A percentile compares a stretch with the other conserved stretches of the same genome.
phyloP scores from a whole-genome alignment of 352 stramenopile species.

The Plasmopara viticola region DNA sequence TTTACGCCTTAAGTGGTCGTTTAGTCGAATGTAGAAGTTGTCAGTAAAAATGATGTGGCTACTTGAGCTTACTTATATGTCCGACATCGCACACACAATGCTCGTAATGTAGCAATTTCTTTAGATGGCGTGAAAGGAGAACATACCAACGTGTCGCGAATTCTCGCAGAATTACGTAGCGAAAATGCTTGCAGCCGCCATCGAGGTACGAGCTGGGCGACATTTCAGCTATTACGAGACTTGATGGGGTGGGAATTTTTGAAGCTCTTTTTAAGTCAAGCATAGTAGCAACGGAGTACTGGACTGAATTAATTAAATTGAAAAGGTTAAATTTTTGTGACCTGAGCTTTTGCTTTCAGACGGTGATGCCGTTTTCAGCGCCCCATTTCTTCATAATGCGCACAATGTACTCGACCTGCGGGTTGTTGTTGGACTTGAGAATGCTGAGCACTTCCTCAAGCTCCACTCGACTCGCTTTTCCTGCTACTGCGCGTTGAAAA shows the following conservation, averaged over 20 bases:
- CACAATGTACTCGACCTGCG: constrained; percentile 94
- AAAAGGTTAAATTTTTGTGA: background rate
- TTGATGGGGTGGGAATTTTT: constrained; percentile 28
- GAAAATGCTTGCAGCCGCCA: constrained; percentile 21
- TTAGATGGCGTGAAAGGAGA: constrained; percentile 18
- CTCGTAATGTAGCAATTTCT: constrained; percentile 52
- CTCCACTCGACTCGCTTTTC: constrained; percentile 84
- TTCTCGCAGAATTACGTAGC: constrained; percentile 28
- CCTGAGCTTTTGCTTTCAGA: background rate
- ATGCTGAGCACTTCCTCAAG: constrained; percentile 89
- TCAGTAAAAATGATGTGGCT: background rate
- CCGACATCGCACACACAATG: constrained; percentile 22
- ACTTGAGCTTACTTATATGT: constrained; percentile 2
- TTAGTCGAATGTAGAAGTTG: constrained; percentile 36
- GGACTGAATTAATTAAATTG: too few relatives aligned
- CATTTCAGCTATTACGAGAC: constrained; percentile 47
- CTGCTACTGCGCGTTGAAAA: constrained; percentile 91
- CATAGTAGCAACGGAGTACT: background rate
- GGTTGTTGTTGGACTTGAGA: constrained; percentile 92
- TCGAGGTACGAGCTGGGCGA: constrained; percentile 36
- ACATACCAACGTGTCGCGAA: constrained; percentile 14
- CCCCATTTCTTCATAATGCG: constrained; percentile 95
- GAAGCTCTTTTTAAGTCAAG: constrained; percentile 23
- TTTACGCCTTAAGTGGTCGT: constrained; percentile 14
- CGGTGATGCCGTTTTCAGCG: constrained; percentile 66